phyloP scores from a whole-genome alignment of 352 stramenopile species.

The Globisporangium megalacanthum region DNA sequence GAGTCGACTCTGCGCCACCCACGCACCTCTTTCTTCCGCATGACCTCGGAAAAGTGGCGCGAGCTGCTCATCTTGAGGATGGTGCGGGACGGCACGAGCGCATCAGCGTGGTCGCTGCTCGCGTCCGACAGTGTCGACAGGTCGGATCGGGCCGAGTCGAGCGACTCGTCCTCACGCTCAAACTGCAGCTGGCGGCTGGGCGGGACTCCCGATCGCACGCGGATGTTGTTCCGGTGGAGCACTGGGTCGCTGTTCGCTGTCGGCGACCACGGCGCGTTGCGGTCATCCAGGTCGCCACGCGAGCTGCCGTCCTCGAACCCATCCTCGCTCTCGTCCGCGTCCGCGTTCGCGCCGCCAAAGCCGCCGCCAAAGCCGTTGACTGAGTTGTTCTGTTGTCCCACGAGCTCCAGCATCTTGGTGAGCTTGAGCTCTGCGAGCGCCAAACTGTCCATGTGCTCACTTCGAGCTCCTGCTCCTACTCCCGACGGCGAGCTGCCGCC shows the following conservation, averaged over 20 bases:
- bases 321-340: slow-evolving; percentile 20
- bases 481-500: too few relatives aligned
- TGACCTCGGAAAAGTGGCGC: slow-evolving; percentile 70
- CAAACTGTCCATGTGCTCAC: slow-evolving; percentile 53
- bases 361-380: slow-evolving; percentile 49
- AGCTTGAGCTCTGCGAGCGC: slow-evolving; percentile 67
- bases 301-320: slow-evolving; percentile 21
- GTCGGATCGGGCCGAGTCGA: slow-evolving; percentile 55
- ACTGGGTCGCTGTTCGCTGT: slow-evolving; percentile 64
- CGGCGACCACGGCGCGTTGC: slow-evolving; percentile 52
- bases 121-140: slow-evolving; percentile 22
- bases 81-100: slow-evolving; percentile 64
- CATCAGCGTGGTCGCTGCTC: slow-evolving; percentile 36
- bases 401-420: slow-evolving; percentile 67
- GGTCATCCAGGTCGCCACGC: slow-evolving; percentile 45
- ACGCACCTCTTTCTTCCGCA: slow-evolving; percentile 76
- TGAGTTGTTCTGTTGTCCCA: slow-evolving; percentile 65
- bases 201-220: slow-evolving; percentile 26
- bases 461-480: slow-evolving; percentile 3
- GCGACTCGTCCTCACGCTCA: slow-evolving; percentile 22
- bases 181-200: slow-evolving; percentile 10
- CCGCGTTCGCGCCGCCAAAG: slow-evolving; percentile 19
- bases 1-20: background rate
- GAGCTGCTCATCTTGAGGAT: slow-evolving; percentile 88
- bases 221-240: slow-evolving; percentile 78